phyloP scores from a whole-genome alignment of 2,329 filamentous ascomycete genomes.

The Apiospora pterosperma region DNA sequence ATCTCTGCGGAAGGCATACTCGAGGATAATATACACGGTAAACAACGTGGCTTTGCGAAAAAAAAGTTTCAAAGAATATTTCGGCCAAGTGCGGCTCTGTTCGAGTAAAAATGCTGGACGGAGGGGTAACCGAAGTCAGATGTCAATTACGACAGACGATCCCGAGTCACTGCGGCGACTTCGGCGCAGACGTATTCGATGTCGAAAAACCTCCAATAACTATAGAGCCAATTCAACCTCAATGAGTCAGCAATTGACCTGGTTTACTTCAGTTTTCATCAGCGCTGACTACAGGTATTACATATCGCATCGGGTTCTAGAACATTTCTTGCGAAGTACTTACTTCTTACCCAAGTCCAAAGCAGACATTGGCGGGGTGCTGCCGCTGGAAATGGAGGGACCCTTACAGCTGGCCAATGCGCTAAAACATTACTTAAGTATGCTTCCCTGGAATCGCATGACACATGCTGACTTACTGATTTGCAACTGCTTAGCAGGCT shows the following conservation, averaged over 20 bases:
- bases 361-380: constrained; percentile 1
- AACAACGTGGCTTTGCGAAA: neutral
- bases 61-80: neutral
- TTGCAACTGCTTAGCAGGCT: neutral
- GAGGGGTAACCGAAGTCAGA: constrained; percentile 1
- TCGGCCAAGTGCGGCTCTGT: neutral
- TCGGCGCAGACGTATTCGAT: neutral
- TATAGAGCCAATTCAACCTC: neutral
- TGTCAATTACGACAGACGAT: constrained; percentile 1
- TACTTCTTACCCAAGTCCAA: neutral
- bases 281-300: neutral
- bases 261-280: neutral
- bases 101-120: neutral
- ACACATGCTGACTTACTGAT: constrained; percentile 3
- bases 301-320: neutral
- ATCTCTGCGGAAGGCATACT: constrained; percentile 51
- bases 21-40: constrained; percentile 11
- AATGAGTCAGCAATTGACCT: neutral
- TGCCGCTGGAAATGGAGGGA: neutral
- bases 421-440: neutral
- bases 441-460: neutral
- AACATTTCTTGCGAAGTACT: neutral
- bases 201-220: neutral
- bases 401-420: neutral
- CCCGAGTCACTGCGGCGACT: neutral